phyloP scores from a whole-genome alignment of 192 early-diverging fungal genomes.

The Backusella tuberculispora region DNA sequence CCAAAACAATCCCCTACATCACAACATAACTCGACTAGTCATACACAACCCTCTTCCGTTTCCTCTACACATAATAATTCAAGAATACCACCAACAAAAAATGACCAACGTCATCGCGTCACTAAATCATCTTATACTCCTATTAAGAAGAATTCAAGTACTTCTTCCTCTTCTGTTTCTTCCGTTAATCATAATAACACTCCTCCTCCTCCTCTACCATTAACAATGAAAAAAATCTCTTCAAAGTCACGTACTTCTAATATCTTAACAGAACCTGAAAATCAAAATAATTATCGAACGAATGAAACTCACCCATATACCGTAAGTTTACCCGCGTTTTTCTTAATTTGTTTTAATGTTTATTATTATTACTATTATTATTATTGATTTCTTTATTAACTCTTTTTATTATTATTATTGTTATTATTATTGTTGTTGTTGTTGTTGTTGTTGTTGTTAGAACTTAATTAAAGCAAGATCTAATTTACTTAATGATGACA shows the following conservation, averaged over 20 bases:
- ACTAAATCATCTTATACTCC: background rate
- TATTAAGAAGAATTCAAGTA: background rate
- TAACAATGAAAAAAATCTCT: background rate
- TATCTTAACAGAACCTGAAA: background rate
- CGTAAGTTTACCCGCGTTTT: background rate
- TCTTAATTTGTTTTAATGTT: background rate
- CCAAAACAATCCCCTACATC: background rate
- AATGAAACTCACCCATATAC: conserved; percentile 7
- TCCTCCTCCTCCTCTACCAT: background rate
- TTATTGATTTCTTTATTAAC: background rate
- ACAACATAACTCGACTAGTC: background rate
- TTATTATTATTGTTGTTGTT: too few species aligned
- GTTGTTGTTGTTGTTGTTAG: background rate
- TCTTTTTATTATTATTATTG: background rate
- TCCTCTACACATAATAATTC: background rate
- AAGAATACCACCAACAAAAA: background rate
- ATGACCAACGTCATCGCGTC: background rate
- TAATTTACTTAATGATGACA: background rate
- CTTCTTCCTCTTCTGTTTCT: background rate
- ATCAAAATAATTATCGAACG: background rate
- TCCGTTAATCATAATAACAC: background rate
- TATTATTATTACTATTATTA: too few species aligned
- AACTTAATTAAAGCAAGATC: conserved; percentile 11
- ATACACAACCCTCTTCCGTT: background rate
- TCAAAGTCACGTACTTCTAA: background rate